Conservation (phyloP, 192 early-diverging fungal genomes). For the Coemansia sp. region DNA sequence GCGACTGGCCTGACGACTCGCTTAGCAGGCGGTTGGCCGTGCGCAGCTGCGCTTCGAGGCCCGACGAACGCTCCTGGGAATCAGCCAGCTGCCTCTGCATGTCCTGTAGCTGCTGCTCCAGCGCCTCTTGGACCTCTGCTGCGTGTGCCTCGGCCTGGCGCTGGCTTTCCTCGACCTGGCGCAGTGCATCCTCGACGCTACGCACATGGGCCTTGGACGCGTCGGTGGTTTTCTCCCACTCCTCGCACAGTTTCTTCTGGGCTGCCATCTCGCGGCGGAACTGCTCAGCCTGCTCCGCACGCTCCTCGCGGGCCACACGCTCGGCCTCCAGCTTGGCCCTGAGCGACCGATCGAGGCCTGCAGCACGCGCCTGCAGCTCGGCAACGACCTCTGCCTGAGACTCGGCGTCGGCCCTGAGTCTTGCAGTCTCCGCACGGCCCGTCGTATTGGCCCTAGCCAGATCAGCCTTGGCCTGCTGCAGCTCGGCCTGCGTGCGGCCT, state of each 20-base stretch:
- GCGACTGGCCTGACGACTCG: slow-evolving; percentile 12
- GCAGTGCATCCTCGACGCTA: slow-evolving; percentile 55
- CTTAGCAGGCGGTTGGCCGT: slow-evolving; percentile 31
- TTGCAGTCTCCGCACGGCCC: slow-evolving; percentile 46
- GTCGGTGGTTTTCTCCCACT: slow-evolving; percentile 59
- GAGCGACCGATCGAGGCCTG: slow-evolving; percentile 48
- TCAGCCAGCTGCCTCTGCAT: slow-evolving; percentile 30
- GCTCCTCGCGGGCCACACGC: slow-evolving; percentile 53
- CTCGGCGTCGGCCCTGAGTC: slow-evolving; percentile 56
- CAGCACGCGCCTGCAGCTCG: slow-evolving; percentile 45
- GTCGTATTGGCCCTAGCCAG: slow-evolving; percentile 21
- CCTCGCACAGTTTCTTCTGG: slow-evolving; percentile 61
- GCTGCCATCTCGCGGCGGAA: slow-evolving; percentile 68
- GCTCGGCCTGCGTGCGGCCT: slow-evolving; percentile 39
- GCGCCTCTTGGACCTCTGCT: slow-evolving; percentile 18
- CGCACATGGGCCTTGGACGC: slow-evolving; percentile 57
- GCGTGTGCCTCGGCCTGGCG: slow-evolving; percentile 39
- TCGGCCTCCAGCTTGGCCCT: slow-evolving; percentile 56
- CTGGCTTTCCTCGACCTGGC: slow-evolving; percentile 54
- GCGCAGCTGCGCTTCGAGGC: slow-evolving; percentile 26
- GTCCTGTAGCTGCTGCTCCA: slow-evolving; percentile 51
- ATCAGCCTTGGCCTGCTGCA: slow-evolving; percentile 45
- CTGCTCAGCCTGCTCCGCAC: slow-evolving; percentile 59
- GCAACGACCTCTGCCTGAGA: slow-evolving; percentile 56
- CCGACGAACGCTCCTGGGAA: not conserved